Evolutionary conservation across 2,329 filamentous ascomycete species (phyloP), one percentile per base, ranked within the genome.

Genomic region (Waltergamsia citrina): DNA sequence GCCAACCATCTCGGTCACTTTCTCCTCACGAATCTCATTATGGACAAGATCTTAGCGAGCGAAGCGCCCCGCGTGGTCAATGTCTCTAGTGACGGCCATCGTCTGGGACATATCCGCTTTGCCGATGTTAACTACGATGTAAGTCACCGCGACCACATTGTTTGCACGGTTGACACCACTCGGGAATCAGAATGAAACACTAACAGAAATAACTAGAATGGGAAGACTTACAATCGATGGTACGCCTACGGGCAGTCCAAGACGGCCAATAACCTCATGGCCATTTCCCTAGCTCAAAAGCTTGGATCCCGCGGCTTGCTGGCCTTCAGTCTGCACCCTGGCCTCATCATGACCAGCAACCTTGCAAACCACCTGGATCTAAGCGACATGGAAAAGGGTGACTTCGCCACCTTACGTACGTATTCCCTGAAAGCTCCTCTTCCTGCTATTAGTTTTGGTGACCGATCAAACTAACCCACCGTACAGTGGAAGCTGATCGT

Each of bases 1-100:
- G 49, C 46, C 2, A 57, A 57, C 33, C 53, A 58, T 26, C 34
- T 59, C 9, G 51, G 51, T 2, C 55, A 49, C 15, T 58, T 57
- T 36, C 40, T 57, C 8, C 46, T 57, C 18, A 52, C 53, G 4
- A 57, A 56, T 35, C 37, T 55, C 15, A 37, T 57, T 34, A 44
- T 52, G 34, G 36, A 40, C 4, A 55, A 53, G 40, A 35, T 62
- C 8, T 25, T 38, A 17, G 31, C 31, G 9, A 16, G 17, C 8
- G 20, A n/a, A 12, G 19, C 14, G 8, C 32, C 36, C 4, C 33
- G 37, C 9, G 25, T 38, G n/a, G 23, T 38, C 19, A 28, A 16
- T n/a, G 37, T 38, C 17, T 10, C 22, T 12, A 36, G 34, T 16
- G 10, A 8, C 24, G 35, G 31, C 2, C 35, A 37, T 19, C 24